phyloP scores from a whole-genome alignment of 345 rosid genomes.

The Eucalyptus guilfoylei region DNA sequence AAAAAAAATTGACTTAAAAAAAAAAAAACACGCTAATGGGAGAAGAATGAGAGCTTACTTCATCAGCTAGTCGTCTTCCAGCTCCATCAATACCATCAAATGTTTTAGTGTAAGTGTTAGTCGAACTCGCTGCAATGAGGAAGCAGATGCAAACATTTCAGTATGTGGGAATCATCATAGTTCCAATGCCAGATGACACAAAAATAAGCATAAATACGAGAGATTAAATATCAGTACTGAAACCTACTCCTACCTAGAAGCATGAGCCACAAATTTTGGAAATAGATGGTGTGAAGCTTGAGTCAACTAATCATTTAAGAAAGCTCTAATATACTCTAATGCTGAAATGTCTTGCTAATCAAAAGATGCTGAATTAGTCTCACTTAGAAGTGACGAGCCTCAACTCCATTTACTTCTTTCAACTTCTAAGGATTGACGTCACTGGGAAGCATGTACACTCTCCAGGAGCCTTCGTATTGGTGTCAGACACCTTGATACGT shows the following conservation, averaged over 20 bases:
- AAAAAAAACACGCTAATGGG: background rate
- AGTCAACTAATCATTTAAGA: background rate
- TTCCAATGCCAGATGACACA: background rate
- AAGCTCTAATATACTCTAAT: background rate
- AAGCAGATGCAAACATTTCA: background rate
- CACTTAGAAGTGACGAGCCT: background rate
- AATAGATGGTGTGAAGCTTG: background rate
- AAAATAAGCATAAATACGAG: background rate
- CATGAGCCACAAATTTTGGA: background rate
- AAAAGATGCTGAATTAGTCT: background rate
- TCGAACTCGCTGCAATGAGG: constrained; percentile 67
- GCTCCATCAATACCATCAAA: constrained; percentile 90
- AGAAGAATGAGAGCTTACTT: constrained; percentile 35
- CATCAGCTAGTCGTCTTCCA: constrained; percentile 87
- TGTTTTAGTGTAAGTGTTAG: constrained; percentile 69
- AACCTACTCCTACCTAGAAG: background rate
- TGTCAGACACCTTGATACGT: no score
- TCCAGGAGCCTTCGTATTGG: no score
- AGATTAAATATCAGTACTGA: background rate
- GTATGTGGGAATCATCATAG: background rate
- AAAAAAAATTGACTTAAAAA: background rate
- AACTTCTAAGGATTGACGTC: background rate
- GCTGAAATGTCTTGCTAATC: background rate
- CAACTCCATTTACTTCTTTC: background rate
- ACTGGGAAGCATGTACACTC: no score